Evolutionary conservation across 352 stramenopile species (phyloP).

Genomic region (Nothophytophthora sp.): DNA sequence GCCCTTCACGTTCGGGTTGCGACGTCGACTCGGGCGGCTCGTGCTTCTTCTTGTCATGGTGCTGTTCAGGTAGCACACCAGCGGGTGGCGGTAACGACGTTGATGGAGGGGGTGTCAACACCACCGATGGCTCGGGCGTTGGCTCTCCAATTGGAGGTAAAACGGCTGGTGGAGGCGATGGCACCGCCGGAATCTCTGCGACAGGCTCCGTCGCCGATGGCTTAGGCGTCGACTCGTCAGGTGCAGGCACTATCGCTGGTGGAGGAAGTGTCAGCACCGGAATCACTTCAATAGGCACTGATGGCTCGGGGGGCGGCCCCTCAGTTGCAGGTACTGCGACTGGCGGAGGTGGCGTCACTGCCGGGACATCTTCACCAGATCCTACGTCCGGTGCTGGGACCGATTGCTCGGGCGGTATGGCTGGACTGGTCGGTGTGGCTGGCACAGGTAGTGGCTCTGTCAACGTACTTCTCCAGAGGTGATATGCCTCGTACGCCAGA

Average conservation of each 20-base stretch:
- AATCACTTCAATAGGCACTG: constrained; percentile 6
- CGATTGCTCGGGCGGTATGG: not conserved
- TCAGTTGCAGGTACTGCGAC: constrained; percentile 13
- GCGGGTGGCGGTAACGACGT: constrained; percentile 1
- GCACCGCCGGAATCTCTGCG: constrained; percentile 10
- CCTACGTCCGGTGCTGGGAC: not conserved
- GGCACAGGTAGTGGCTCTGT: constrained; percentile 3
- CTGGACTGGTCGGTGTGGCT: not conserved
- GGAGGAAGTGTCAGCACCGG: constrained; percentile 3
- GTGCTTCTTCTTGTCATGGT: not conserved
- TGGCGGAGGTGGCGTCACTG: not conserved
- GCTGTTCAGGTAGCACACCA: constrained; percentile 1
- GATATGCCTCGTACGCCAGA: constrained; percentile 83
- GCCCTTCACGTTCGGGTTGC: not conserved
- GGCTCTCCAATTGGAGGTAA: constrained; percentile 4
- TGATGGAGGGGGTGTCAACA: not conserved
- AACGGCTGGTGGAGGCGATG: not conserved
- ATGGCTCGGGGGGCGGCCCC: constrained; percentile 6
- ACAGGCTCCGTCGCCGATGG: constrained; percentile 6
- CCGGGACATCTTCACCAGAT: constrained; percentile 4
- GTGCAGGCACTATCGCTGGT: not conserved
- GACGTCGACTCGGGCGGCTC: not conserved
- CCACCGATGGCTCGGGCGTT: constrained; percentile 5
- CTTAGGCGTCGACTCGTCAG: constrained; percentile 3
- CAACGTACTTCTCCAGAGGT: constrained; percentile 45